phyloP scores from a whole-genome alignment of 2,329 filamentous ascomycete species.

The Colletotrichum eremochloae region DNA sequence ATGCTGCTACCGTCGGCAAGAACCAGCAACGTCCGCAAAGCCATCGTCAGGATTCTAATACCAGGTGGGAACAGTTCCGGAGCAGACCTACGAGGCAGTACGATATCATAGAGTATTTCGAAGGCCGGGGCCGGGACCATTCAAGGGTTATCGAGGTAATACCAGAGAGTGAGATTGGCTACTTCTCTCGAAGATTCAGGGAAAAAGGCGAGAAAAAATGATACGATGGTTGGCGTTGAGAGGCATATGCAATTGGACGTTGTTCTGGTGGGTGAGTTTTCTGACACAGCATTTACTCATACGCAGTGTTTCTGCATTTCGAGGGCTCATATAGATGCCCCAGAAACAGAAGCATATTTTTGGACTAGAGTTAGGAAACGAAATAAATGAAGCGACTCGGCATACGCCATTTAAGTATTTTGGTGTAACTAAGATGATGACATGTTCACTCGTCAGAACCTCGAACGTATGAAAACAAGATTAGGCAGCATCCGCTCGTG shows the following conservation, averaged over 20 bases:
- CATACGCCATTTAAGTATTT: not conserved
- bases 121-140: slow-evolving; percentile 14
- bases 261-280: not conserved
- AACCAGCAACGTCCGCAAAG: not conserved
- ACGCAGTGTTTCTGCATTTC: not conserved
- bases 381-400: not conserved
- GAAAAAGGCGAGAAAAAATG: not conserved
- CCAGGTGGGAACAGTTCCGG: slow-evolving; percentile 24
- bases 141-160: slow-evolving; percentile 33
- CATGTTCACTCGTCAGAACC: not conserved
- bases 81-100: slow-evolving; percentile 13
- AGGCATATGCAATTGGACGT: not conserved
- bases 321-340: too few relatives aligned
- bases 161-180: slow-evolving; percentile 27
- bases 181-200: not conserved
- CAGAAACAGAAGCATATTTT: not conserved
- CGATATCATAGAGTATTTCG: slow-evolving; percentile 20
- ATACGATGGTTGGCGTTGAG: not conserved
- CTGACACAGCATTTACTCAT: not conserved
- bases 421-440: not conserved
- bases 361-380: not conserved
- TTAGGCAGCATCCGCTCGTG: not conserved
- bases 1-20: slow-evolving; percentile 27
- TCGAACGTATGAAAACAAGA: not conserved
- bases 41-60: slow-evolving; percentile 9